Evolutionary conservation across 805 yeast species (phyloP).

Genomic region (Candida germanica): DNA sequence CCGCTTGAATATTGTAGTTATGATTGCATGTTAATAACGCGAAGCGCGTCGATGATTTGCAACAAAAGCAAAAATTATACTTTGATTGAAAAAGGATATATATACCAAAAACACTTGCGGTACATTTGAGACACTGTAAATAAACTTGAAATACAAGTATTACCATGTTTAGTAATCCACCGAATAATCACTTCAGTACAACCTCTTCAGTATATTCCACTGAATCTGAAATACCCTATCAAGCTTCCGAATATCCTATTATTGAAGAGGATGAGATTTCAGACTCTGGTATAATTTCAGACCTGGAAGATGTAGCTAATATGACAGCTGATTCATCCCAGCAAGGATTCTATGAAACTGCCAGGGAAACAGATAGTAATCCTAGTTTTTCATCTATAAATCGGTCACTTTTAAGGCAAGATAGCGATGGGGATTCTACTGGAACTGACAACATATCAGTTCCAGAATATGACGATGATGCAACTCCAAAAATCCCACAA

Average conservation of each 20-base stretch:
- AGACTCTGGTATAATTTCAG: not conserved
- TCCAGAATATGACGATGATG: constrained; percentile 20
- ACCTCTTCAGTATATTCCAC: constrained; percentile 36
- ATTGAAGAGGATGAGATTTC: constrained; percentile 10
- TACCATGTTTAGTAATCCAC: too few relatives aligned
- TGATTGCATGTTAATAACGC: too few relatives aligned
- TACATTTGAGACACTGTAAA: too few relatives aligned
- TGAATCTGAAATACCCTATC: constrained; percentile 8
- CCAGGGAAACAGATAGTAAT: constrained; percentile 10
- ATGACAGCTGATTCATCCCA: not conserved
- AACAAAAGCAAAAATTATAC: not conserved
- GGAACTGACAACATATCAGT: constrained; percentile 1
- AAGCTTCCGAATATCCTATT: constrained; percentile 6
- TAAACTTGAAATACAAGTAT: too few relatives aligned
- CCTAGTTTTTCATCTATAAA: constrained; percentile 36
- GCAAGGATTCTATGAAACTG: constrained; percentile 4
- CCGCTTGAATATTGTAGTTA: too few relatives aligned
- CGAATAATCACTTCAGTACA: constrained; percentile 24
- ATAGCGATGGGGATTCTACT: constrained; percentile 6
- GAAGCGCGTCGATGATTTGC: not conserved
- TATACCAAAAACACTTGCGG: too few relatives aligned
- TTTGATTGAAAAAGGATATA: too few relatives aligned
- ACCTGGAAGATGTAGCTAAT: constrained; percentile 3
- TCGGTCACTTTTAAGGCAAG: constrained; percentile 26
- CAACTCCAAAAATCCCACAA: constrained; percentile 28